Conservation (phyloP, 257 asterid genomes). For the Solanum arcanum region DNA sequence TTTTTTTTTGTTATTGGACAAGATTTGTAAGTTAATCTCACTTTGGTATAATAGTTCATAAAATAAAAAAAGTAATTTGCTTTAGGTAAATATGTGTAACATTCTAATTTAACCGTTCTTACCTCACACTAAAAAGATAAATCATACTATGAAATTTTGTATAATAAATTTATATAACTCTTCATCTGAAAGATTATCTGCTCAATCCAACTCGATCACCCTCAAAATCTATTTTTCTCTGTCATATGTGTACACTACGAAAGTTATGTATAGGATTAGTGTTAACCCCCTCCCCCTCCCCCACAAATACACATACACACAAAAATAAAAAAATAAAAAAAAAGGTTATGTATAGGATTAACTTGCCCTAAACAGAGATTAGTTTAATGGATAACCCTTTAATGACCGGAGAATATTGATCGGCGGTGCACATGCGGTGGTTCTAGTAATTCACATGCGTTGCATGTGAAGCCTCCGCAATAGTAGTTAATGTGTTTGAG, state of each 20-base stretch:
- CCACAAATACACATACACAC: too few relatives aligned
- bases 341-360: not conserved
- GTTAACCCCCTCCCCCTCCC: too few relatives aligned
- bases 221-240: not conserved
- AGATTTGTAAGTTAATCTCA: not conserved
- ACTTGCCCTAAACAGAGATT: not conserved
- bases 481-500: not conserved
- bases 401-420: not conserved
- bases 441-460: conserved; percentile 16
- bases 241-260: too few relatives aligned
- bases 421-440: conserved; percentile 21
- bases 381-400: not conserved
- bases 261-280: too few relatives aligned
- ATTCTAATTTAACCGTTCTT: too few relatives aligned
- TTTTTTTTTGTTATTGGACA: not conserved
- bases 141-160: too few relatives aligned
- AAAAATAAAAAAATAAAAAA: too few relatives aligned
- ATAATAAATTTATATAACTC: not conserved
- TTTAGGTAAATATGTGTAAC: not conserved
- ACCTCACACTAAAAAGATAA: not conserved
- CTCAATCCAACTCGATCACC: not conserved
- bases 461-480: conserved; percentile 20
- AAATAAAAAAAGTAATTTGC: not conserved
- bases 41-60: not conserved
- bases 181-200: not conserved